A percentile compares a stretch with the other conserved stretches of the same genome.
These are phyloP conservation scores for Boletus rubescentipes DNA, from an alignment of 768 basidiomycete genomes.

Conservation along the genomic window DNA sequence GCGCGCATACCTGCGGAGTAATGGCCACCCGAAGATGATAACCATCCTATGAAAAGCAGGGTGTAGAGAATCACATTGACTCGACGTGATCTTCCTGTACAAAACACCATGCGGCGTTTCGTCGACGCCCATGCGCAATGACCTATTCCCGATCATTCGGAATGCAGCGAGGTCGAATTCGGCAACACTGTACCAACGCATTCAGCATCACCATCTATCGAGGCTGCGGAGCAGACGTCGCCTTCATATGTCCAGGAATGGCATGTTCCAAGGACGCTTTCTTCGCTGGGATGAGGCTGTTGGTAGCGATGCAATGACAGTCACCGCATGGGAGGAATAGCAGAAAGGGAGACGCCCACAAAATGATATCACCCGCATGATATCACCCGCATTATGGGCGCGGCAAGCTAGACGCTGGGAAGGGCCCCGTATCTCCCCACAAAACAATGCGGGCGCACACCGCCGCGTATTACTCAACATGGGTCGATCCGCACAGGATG, in stretches of 20 bases:
- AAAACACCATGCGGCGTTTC: too few species aligned
- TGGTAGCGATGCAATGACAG: background rate
- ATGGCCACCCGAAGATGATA: background rate
- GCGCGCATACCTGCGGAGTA: background rate
- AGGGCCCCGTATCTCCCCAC: background rate
- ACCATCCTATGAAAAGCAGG: background rate
- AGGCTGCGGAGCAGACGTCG: background rate
- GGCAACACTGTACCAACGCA: background rate
- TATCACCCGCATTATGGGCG: background rate
- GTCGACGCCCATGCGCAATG: background rate
- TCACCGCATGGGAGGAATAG: background rate
- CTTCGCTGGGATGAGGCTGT: background rate
- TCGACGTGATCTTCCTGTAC: background rate
- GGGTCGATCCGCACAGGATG: background rate
- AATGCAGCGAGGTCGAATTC: background rate
- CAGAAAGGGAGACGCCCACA: background rate
- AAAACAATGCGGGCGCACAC: background rate
- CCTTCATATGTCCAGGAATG: background rate
- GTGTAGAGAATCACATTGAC: too few species aligned
- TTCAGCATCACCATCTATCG: background rate
- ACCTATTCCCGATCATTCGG: background rate
- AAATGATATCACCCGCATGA: too few species aligned
- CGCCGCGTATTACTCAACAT: background rate
- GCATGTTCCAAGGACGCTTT: background rate
- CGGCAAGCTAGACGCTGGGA: background rate